These are phyloP conservation scores for Pseudogymnoascus sp. DNA, from an alignment of 2,329 filamentous ascomycete species.

Conservation along the genomic window DNA sequence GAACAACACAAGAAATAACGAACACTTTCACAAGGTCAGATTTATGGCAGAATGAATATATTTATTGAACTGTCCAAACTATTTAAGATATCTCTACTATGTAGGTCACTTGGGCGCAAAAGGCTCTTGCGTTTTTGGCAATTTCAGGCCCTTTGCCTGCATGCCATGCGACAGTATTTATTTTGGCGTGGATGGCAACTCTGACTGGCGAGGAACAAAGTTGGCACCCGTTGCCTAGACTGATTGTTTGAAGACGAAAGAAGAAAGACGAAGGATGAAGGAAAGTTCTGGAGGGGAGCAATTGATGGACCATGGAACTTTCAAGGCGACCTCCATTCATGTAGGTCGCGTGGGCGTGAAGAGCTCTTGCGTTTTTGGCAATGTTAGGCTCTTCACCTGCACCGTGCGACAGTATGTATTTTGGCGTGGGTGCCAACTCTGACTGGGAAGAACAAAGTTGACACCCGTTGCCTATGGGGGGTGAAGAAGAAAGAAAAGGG, in stretches of 20 bases:
- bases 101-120: neutral
- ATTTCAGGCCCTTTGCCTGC: neutral
- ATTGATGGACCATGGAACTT: neutral
- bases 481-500: too few relatives aligned
- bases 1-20: neutral
- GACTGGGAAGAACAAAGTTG: too few relatives aligned
- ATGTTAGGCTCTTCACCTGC: neutral
- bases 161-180: neutral
- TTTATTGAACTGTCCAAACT: neutral
- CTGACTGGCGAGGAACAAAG: neutral
- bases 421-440: too few relatives aligned
- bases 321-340: neutral
- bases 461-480: too few relatives aligned
- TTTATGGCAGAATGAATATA: neutral
- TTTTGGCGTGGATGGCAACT: neutral
- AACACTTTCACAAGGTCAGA: neutral
- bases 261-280: neutral
- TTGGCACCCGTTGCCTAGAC: neutral
- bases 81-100: neutral
- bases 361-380: constrained; percentile 4
- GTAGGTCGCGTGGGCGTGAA: neutral
- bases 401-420: neutral
- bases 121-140: neutral
- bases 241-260: neutral
- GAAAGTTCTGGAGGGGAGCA: neutral